A percentile compares a stretch with the other conserved stretches of the same genome.
Conservation (phyloP, 192 early-diverging fungal species). For the Coemansia sp. region DNA sequence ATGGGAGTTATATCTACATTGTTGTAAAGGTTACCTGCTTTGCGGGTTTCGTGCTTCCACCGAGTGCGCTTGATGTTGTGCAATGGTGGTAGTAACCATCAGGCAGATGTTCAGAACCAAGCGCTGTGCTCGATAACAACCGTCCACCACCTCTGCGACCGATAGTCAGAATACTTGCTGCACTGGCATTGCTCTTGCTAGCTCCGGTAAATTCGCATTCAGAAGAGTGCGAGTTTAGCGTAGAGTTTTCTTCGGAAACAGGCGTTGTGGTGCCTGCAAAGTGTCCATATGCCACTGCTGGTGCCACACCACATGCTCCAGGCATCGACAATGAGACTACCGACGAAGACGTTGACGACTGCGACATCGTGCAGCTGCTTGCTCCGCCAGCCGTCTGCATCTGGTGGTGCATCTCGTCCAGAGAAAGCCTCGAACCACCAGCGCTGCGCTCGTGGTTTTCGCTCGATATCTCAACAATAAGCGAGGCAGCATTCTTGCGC, state of each 20-base stretch:
- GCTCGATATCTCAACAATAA: slow-evolving; percentile 32
- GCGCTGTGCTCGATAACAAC: not conserved
- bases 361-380: slow-evolving; percentile 12
- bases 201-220: slow-evolving; percentile 16
- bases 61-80: not conserved
- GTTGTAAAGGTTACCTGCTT: slow-evolving; percentile 53
- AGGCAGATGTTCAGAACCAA: not conserved
- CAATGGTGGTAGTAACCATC: not conserved
- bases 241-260: slow-evolving; percentile 33
- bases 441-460: not conserved
- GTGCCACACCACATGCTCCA: not conserved
- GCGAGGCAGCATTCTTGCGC: slow-evolving; percentile 27
- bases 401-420: slow-evolving; percentile 34
- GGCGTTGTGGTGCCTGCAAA: slow-evolving; percentile 40
- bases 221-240: slow-evolving; percentile 26
- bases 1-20: not conserved
- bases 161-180: slow-evolving; percentile 13
- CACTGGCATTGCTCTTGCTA: slow-evolving; percentile 5
- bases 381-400: slow-evolving; percentile 13
- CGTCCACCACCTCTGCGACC: slow-evolving; percentile 11
- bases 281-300: not conserved
- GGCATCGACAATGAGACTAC: not conserved
- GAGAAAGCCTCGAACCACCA: not conserved
- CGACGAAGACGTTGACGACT: not conserved
- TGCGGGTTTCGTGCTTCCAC: slow-evolving; percentile 8